phyloP scores from a whole-genome alignment of 2,329 filamentous ascomycete species.

The Elsinoe batatas region DNA sequence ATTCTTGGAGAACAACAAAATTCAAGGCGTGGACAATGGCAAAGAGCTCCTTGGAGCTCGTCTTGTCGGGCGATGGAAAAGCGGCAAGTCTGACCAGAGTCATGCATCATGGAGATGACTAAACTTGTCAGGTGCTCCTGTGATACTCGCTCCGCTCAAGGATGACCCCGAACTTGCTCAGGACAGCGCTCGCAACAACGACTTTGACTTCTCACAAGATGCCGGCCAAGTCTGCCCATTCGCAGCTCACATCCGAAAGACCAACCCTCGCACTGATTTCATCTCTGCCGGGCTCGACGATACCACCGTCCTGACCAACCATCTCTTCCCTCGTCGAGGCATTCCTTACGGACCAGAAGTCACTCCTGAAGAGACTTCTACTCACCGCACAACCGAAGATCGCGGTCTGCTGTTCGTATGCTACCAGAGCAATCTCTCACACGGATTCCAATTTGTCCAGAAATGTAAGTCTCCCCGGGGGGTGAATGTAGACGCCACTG shows the following conservation, averaged over 20 bases:
- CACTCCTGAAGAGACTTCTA: constrained; percentile 25
- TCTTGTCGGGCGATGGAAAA: constrained; percentile 37
- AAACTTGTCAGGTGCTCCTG: constrained; percentile 25
- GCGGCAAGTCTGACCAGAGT: constrained; percentile 14
- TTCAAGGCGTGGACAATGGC: constrained; percentile 22
- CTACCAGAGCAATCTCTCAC: constrained; percentile 35
- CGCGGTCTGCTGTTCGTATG: constrained; percentile 38
- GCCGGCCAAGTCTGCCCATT: constrained; percentile 35
- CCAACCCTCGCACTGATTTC: constrained; percentile 33
- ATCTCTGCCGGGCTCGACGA: constrained; percentile 17
- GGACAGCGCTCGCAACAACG: constrained; percentile 20
- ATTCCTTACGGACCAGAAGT: constrained; percentile 37
- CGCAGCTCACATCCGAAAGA: constrained; percentile 40
- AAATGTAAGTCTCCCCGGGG: constrained; percentile 24
- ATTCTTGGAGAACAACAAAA: constrained; percentile 22
- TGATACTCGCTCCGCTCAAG: constrained; percentile 17
- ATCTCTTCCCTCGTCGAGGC: constrained; percentile 28
- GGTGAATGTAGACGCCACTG: too few relatives aligned
- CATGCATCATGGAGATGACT: neutral
- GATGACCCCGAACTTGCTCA: constrained; percentile 24
- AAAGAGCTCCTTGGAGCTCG: constrained; percentile 31
- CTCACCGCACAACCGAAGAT: constrained; percentile 25
- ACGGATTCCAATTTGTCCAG: constrained; percentile 36
- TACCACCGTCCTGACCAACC: constrained; percentile 26
- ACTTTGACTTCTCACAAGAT: constrained; percentile 30